A percentile compares a stretch with the other conserved stretches of the same genome.
Conservation (phyloP, 208 protist species). For the Acanthamoeba castellanii region DNA sequence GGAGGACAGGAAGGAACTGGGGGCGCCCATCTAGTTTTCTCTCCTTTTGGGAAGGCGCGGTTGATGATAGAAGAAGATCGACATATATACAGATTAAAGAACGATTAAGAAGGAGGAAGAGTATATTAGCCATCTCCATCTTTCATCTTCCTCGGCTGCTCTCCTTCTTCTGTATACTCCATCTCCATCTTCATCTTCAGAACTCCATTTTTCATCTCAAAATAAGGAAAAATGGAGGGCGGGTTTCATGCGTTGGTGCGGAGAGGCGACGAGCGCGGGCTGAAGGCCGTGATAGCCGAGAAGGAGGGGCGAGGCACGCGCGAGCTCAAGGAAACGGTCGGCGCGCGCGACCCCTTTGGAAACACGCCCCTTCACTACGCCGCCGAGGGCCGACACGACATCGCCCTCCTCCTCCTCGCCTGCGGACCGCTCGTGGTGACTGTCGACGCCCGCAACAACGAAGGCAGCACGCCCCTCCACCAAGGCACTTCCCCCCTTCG, state of each 20-base stretch:
- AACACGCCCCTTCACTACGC: conserved; percentile 63
- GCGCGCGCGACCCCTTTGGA: conserved; percentile 44
- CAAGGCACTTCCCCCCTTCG: background rate
- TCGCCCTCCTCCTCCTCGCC: conserved; percentile 17
- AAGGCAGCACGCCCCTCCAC: conserved; percentile 55
- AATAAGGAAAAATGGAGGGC: background rate
- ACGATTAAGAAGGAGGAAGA: background rate
- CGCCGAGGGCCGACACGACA: background rate
- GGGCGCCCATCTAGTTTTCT: background rate
- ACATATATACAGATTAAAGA: background rate
- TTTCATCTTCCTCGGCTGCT: too few relatives aligned
- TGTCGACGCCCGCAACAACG: background rate
- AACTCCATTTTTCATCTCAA: background rate
- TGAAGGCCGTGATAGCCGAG: background rate
- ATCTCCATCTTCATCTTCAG: too few relatives aligned
- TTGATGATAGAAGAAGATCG: background rate
- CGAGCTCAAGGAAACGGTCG: conserved; percentile 23
- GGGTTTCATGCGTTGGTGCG: background rate
- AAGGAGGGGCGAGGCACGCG: background rate
- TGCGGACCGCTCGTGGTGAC: background rate
- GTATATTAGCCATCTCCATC: background rate
- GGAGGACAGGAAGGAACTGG: background rate
- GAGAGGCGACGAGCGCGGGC: background rate
- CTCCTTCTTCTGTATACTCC: too few relatives aligned
- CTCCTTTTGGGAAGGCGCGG: background rate